Evolutionary conservation across 805 yeast species (phyloP).

Genomic region (Suhomyces xylopsoci): DNA sequence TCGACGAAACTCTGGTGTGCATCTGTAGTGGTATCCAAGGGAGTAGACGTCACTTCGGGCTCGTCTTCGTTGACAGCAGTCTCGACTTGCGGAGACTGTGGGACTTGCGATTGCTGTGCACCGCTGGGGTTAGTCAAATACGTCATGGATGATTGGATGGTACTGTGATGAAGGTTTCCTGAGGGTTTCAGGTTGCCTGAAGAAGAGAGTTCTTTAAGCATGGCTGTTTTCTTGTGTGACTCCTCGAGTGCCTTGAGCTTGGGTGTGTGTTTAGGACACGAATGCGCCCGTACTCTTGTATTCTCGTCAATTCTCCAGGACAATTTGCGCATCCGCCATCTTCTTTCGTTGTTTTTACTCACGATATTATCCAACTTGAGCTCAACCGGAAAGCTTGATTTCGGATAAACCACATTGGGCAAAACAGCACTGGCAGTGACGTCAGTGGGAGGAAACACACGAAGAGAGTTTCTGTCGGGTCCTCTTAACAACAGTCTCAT

Average conservation of each 20-base stretch:
- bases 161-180: slow-evolving; percentile 25
- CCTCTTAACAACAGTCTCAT: slow-evolving; percentile 77
- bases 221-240: slow-evolving; percentile 18
- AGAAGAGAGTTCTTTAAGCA: slow-evolving; percentile 8
- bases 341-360: slow-evolving; percentile 45
- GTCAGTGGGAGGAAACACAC: slow-evolving; percentile 95
- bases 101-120: slow-evolving; percentile 1
- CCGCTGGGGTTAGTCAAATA: slow-evolving; percentile 7
- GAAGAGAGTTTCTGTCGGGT: slow-evolving; percentile 78
- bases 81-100: slow-evolving; percentile 5
- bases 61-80: not conserved
- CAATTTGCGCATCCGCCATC: slow-evolving; percentile 92
- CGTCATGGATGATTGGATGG: slow-evolving; percentile 24
- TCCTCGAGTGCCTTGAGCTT: slow-evolving; percentile 49
- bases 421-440: slow-evolving; percentile 82
- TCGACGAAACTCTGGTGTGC: slow-evolving; percentile 25
- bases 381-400: slow-evolving; percentile 80
- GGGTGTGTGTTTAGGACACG: slow-evolving; percentile 56
- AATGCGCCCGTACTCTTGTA: slow-evolving; percentile 54
- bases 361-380: slow-evolving; percentile 72
- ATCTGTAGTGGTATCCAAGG: not conserved
- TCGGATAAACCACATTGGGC: slow-evolving; percentile 88
- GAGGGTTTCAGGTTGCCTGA: not conserved
- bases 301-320: slow-evolving; percentile 88
- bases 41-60: not conserved